Evolutionary conservation across 108 stramenopile genomes (phyloP).

Genomic region (Nannochloropsis granulata): DNA sequence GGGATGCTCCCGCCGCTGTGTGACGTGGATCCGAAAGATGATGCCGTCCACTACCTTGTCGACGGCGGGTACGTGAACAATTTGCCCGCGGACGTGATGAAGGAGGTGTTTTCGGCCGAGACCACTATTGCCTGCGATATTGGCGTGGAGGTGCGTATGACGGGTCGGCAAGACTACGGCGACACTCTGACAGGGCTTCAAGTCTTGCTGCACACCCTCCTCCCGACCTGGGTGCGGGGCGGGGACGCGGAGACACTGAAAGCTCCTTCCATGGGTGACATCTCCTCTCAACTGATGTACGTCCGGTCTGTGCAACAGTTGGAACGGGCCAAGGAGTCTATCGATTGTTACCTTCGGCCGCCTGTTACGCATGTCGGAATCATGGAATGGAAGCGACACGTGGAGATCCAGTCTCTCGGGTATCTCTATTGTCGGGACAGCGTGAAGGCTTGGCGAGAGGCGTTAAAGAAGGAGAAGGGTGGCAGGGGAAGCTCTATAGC

Average conservation of each 20-base stretch:
- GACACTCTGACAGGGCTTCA: slow-evolving; percentile 32
- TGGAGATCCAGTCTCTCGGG: neutral
- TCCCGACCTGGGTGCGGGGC: neutral
- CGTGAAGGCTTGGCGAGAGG: neutral
- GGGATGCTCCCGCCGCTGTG: slow-evolving; percentile 49
- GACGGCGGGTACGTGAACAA: slow-evolving; percentile 53
- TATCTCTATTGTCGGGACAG: neutral
- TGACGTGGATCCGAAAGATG: slow-evolving; percentile 21
- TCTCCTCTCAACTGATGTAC: neutral
- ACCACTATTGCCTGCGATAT: slow-evolving; percentile 48
- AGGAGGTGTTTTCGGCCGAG: slow-evolving; percentile 33
- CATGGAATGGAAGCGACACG: neutral
- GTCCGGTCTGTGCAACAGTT: neutral
- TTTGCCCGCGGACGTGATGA: slow-evolving; percentile 47
- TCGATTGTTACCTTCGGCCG: neutral
- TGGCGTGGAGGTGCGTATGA: slow-evolving; percentile 1
- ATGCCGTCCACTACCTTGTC: slow-evolving; percentile 26
- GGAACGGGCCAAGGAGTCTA: neutral
- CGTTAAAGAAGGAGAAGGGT: neutral
- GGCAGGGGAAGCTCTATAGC: neutral
- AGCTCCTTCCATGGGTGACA: neutral
- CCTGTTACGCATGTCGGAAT: neutral
- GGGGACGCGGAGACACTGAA: neutral
- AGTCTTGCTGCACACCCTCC: slow-evolving; percentile 29
- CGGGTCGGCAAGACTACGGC: slow-evolving; percentile 45